Base-by-base conservation (phyloP, 169 alveolate genomes). In the Cryptosporidium andersoni region DNA sequence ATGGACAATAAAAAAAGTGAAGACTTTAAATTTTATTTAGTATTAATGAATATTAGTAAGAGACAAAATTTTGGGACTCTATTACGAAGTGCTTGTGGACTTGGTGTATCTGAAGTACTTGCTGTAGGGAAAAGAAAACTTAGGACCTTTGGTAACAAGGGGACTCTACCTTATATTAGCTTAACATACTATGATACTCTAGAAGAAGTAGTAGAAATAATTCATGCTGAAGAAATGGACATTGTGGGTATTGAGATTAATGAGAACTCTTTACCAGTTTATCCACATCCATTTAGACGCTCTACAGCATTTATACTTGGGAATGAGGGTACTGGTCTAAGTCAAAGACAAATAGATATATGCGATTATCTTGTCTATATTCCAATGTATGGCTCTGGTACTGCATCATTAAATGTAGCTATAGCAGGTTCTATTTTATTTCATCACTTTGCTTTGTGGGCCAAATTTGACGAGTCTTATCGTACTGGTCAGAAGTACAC, bases 301-400 rank as follows among this genome's bases (percentile, higher is more conserved):
- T 89, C 92, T 67, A 94, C 97, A 6, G 94, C 96, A 12, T 95
- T 95, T 81, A 74, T 95, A 80, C 80, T 95, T 45, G 97, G 98
- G 34, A 95, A 94, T 92, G 98, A 95, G 68, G 97, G 97, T 36
- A 90, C 94, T 60, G 98, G 98, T 14, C 66, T 95, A 74, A 89
- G 90, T 66, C 92, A 92, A 40, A 91, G 89, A 51, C 92, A 92
- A 74, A 90, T 92, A 51, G 92, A 88, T 43, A 82, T 94, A 9
- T 95, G 98, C 64, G 97, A 95, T 74, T 92, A 93, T 52, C 91
- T 93, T 81, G 93, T 95, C 37, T 94, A 94, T 65, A 95, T 95
- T 55, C 96, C 96, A 40, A 93, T 94, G 88, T 95, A 95, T 88
- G 92, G 95, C 37, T 81, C 89, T 66, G 95, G 95, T 14, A 94